Percentiles rank a stretch among this genome's conserved stretches.
phyloP scores from a whole-genome alignment of 306 rosid genomes.

The Cucumis sativus region Cucumber_9930_V3 NC_026655.2:3912001-3912500 shows the following conservation, averaged over 20 bases:
- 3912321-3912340: neutral
- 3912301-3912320: conserved; percentile 66
- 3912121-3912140: neutral
- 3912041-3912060: conserved; percentile 1
- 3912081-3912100: neutral
- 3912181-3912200: conserved; percentile 62
- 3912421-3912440: conserved; percentile 64
- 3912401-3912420: conserved; percentile 80
- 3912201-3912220: conserved; percentile 53
- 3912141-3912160: neutral
- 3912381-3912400: conserved; percentile 31
- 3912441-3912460: conserved; percentile 62
- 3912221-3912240: conserved; percentile 69
- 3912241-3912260: conserved; percentile 79
- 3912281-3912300: conserved; percentile 68
- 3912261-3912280: conserved; percentile 71
- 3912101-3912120: neutral
- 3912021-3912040: neutral
- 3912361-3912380: neutral
- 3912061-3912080: neutral
- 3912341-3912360: neutral
- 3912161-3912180: conserved; percentile 11
- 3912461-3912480: conserved; percentile 72
- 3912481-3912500: conserved; percentile 57
- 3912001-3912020: neutral